These are phyloP conservation scores for Odontarrhena argentea DNA, from an alignment of 345 rosid genomes.

Conservation along the genomic window DNA sequence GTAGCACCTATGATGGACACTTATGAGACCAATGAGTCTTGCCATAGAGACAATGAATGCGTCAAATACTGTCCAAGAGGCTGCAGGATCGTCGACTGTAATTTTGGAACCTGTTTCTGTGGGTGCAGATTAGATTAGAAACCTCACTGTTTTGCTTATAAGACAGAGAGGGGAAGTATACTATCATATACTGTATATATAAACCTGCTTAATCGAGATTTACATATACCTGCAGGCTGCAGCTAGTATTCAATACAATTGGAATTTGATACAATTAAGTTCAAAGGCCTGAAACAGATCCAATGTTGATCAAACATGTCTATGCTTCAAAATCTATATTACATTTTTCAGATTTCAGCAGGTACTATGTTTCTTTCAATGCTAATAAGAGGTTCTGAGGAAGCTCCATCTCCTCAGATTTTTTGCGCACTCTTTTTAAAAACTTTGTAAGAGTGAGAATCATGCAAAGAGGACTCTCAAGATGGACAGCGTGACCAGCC, in stretches of 20 bases:
- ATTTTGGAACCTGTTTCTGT: constrained; percentile 11
- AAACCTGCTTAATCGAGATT: too few relatives aligned
- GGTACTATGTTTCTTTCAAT: constrained; percentile 17
- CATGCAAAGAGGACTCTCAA: constrained; percentile 77
- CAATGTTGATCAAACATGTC: constrained; percentile 14
- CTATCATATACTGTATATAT: neutral
- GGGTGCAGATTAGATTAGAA: neutral
- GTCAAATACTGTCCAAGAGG: constrained; percentile 7
- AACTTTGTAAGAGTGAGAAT: constrained; percentile 61
- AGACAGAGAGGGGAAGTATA: constrained; percentile 7
- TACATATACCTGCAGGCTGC: neutral
- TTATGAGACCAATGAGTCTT: neutral
- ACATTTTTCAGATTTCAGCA: constrained; percentile 1
- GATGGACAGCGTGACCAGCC: constrained; percentile 86
- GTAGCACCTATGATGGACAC: neutral
- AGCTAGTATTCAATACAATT: constrained; percentile 18
- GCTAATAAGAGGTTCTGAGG: constrained; percentile 34
- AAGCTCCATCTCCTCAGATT: constrained; percentile 27
- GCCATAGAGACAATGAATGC: neutral
- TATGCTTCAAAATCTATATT: constrained; percentile 21
- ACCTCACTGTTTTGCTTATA: neutral
- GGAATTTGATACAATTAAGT: constrained; percentile 2
- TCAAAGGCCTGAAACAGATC: constrained; percentile 7
- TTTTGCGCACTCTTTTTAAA: constrained; percentile 41
- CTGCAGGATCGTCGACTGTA: neutral